phyloP scores from a whole-genome alignment of 106 monocot species.

The Allium fistulosum region DNA sequence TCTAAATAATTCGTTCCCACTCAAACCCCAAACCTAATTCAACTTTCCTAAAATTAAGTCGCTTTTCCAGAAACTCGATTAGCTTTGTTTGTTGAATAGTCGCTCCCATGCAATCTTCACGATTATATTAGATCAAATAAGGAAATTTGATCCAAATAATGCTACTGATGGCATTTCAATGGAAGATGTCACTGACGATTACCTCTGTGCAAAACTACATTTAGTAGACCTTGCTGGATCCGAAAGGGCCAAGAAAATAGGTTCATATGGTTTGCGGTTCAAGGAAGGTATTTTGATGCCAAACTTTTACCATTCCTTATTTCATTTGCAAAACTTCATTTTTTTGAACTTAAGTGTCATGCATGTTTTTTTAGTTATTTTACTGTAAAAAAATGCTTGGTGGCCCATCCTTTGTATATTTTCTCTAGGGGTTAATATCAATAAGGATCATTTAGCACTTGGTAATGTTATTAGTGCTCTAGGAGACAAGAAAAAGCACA shows the following conservation, averaged over 20 bases:
- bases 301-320: too few species aligned
- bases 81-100: conserved; percentile 28
- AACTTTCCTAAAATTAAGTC: too few species aligned
- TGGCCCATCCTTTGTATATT: not conserved
- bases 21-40: too few species aligned
- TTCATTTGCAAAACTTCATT: too few species aligned
- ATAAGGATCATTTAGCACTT: conserved; percentile 85
- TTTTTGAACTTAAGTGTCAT: too few species aligned
- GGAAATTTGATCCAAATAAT: conserved; percentile 51
- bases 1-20: too few species aligned
- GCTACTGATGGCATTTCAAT: conserved; percentile 36
- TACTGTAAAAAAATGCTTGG: too few species aligned
- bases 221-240: conserved; percentile 99
- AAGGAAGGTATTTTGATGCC: conserved; percentile 67
- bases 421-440: conserved; percentile 88
- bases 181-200: conserved; percentile 86
- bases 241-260: conserved; percentile 92
- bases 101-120: conserved; percentile 99
- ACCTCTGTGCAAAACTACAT: conserved; percentile 89
- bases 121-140: conserved; percentile 95
- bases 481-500: conserved; percentile 93
- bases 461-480: conserved; percentile 99
- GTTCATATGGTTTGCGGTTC: conserved; percentile 91
- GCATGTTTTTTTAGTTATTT: too few species aligned
- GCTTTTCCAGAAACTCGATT: too few species aligned